Evolutionary conservation across 2,329 filamentous ascomycete species (phyloP), one percentile per base, ranked within the genome.

Genomic region (Aspergillus latus): DNA sequence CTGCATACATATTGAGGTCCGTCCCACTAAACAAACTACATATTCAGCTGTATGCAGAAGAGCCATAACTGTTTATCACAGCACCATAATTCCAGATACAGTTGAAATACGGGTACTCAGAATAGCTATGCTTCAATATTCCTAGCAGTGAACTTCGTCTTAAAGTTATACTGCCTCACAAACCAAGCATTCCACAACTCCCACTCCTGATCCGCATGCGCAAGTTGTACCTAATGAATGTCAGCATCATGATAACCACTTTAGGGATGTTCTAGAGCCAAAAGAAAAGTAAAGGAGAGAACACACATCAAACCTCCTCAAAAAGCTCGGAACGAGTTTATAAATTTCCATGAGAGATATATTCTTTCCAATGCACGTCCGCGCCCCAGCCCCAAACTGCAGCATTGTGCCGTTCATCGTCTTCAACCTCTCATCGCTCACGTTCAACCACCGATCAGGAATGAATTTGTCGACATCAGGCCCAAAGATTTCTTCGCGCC

Each of bases 381-480:
- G 61, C 16, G 64, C 48, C 2, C 72, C 71, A 7, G 63, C 55
- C 0, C 71, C 71, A 51, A 73, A 74, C 13, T 64, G 59, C 5
- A 72, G 54, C 40, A 72, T 62, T 32, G 61, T 61, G 21, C 63
- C 55, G 1, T 73, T 68, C 65, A 78, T 72, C 29, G 61, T 48
- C 51, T 69, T 68, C 28, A 66, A 40, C 13, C 45, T 51, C 5
- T 63, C 59, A 34, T 65, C 56, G 13, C 54, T 58, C 15, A 64
- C 69, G 3, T 73, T 69, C 2, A 80, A 59, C 79, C 79, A 81
- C 21, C 79, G 64, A 56, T 80, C 77, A 0, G 78, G 78, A 16
- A 65, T 59, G 58, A 75, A 81, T 0, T 67, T 62, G 9, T 75
- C 71, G 0, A 74, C 69, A 49, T 78, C 71, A 0, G 71, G 70